Evolutionary conservation across 352 stramenopile genomes (phyloP).

Genomic region (Phytophthora ohioensis): DNA sequence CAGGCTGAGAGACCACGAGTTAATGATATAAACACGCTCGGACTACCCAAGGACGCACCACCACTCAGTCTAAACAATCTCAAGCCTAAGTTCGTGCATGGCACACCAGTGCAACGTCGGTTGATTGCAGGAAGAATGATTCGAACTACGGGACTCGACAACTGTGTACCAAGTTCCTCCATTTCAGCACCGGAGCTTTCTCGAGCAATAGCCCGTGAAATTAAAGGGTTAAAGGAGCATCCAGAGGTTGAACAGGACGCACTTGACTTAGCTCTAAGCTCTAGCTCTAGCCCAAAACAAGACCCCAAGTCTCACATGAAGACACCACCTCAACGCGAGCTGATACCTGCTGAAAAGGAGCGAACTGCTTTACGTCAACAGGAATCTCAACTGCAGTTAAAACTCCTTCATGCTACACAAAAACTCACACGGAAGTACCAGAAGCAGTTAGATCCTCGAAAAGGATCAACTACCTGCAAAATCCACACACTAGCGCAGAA

Average conservation of each 20-base stretch:
- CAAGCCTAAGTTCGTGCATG: conserved; percentile 41
- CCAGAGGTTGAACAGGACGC: conserved; percentile 22
- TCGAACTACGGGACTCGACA: conserved; percentile 29
- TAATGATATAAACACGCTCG: conserved; percentile 53
- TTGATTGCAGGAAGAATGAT: conserved; percentile 55
- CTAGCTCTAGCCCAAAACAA: background rate
- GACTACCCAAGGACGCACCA: conserved; percentile 38
- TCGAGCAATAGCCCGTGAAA: conserved; percentile 26
- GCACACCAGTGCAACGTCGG: conserved; percentile 45
- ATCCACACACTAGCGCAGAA: conserved; percentile 54
- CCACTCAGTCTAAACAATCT: conserved; percentile 19
- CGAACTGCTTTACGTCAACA: conserved; percentile 40
- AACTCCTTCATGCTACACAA: conserved; percentile 67
- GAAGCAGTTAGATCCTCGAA: conserved; percentile 50
- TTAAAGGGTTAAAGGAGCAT: conserved; percentile 31
- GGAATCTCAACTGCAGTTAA: conserved; percentile 50
- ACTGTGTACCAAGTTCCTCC: conserved; percentile 22
- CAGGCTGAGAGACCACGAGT: conserved; percentile 25
- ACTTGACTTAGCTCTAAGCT: conserved; percentile 22
- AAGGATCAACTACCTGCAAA: conserved; percentile 36
- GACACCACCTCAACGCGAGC: background rate
- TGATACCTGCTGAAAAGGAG: conserved; percentile 27
- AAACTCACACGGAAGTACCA: conserved; percentile 82
- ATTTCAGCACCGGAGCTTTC: conserved; percentile 39
- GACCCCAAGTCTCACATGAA: background rate